phyloP scores from a whole-genome alignment of 169 alveolate genomes.

The Plasmodium fragile region DNA sequence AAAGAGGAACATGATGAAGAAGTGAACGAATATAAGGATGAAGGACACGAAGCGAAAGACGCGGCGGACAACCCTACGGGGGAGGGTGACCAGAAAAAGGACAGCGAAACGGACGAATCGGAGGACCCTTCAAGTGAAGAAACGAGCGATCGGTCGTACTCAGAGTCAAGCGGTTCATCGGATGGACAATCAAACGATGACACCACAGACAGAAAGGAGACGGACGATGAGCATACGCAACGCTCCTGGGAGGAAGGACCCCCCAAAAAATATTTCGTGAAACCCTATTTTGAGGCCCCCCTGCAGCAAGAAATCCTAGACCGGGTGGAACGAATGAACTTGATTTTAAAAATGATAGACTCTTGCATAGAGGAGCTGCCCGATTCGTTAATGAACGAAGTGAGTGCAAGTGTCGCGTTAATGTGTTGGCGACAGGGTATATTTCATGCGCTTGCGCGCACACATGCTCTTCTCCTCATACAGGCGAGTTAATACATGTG shows the following conservation, averaged over 20 bases:
- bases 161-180: background rate
- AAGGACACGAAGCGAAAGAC: background rate
- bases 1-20: background rate
- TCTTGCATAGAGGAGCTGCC: slow-evolving; percentile 53
- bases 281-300: slow-evolving; percentile 29
- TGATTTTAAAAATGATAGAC: slow-evolving; percentile 52
- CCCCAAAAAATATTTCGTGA: slow-evolving; percentile 36
- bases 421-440: background rate
- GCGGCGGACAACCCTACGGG: background rate
- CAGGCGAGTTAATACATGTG: background rate
- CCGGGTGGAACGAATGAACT: slow-evolving; percentile 58
- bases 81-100: background rate
- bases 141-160: background rate
- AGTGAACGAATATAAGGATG: background rate
- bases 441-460: background rate
- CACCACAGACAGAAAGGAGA: background rate
- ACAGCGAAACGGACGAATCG: background rate
- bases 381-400: slow-evolving; percentile 49
- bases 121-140: background rate
- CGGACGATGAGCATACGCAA: background rate
- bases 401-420: background rate
- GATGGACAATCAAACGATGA: background rate
- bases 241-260: slow-evolving; percentile 13
- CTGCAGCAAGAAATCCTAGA: slow-evolving; percentile 42
- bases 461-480: background rate